Evolutionary conservation across 2,329 filamentous ascomycete species (phyloP).

Genomic region (Cyphellophora attinorum): DNA sequence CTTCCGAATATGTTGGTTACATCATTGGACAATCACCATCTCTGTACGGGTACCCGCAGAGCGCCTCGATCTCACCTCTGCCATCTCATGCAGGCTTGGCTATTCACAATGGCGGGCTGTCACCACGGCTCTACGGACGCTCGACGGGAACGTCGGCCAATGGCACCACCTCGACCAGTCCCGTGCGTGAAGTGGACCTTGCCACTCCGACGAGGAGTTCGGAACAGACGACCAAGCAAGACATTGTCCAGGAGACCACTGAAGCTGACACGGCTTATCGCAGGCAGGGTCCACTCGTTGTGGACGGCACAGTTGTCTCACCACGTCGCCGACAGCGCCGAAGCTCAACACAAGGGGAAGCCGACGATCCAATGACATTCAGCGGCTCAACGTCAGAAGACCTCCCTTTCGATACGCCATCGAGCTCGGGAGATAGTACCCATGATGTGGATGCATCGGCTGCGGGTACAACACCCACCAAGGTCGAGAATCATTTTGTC

Average conservation of each 20-base stretch:
- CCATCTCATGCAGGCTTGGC: conserved; percentile 28
- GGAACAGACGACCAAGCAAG: conserved; percentile 4
- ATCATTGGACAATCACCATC: conserved; percentile 36
- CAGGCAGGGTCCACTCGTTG: conserved; percentile 32
- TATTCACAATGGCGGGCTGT: conserved; percentile 27
- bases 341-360: conserved; percentile 24
- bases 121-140: conserved; percentile 18
- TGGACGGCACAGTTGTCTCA: conserved; percentile 32
- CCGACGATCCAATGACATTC: conserved; percentile 26
- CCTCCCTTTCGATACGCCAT: conserved; percentile 22
- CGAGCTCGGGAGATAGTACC: conserved; percentile 21
- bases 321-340: conserved; percentile 22
- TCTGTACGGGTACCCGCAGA: conserved; percentile 30
- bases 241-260: neutral
- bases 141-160: neutral
- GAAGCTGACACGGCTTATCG: conserved; percentile 15
- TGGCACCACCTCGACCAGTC: neutral
- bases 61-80: conserved; percentile 27
- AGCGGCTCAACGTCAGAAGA: conserved; percentile 31
- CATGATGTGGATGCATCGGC: neutral
- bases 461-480: too few relatives aligned
- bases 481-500: neutral
- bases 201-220: conserved; percentile 5
- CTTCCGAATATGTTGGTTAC: conserved; percentile 36
- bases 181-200: neutral